Evolutionary conservation across 768 basidiomycete genomes (phyloP).

Genomic region (Serpula lacrymans): DNA sequence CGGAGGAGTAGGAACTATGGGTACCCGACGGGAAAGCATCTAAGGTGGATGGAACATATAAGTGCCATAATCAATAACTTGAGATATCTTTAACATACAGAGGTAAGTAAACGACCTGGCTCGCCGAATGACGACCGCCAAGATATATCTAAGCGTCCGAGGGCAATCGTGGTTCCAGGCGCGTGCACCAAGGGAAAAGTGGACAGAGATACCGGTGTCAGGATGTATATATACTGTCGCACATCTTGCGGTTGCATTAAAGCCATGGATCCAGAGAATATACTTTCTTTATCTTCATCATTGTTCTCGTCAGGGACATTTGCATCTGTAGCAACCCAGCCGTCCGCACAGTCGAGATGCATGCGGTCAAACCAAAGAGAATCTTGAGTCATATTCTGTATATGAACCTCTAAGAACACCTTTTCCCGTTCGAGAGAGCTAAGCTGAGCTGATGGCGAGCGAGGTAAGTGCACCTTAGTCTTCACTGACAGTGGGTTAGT

Average conservation of each 20-base stretch:
- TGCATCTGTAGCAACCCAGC: conserved; percentile 57
- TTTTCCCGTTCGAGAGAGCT: conserved; percentile 67
- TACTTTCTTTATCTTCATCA: conserved; percentile 25
- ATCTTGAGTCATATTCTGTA: conserved; percentile 81
- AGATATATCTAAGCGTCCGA: conserved; percentile 85
- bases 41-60: conserved; percentile 16
- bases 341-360: conserved; percentile 68
- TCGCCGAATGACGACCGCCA: conserved; percentile 88
- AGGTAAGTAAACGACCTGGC: conserved; percentile 83
- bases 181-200: conserved; percentile 45
- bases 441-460: conserved; percentile 69
- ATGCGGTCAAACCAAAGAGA: conserved; percentile 81
- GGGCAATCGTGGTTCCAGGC: conserved; percentile 71
- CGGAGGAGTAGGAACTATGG: conserved; percentile 38
- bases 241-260: conserved; percentile 82
- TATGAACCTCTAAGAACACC: conserved; percentile 88
- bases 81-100: conserved; percentile 37
- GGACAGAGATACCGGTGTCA: conserved; percentile 49
- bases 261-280: conserved; percentile 62
- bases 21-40: conserved; percentile 81
- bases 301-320: conserved; percentile 35
- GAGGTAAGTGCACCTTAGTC: conserved; percentile 83
- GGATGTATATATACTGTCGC: conserved; percentile 85
- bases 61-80: not conserved
- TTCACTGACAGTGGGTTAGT: conserved; percentile 95